A percentile compares a stretch with the other conserved stretches of the same genome.
Evolutionary conservation across 352 stramenopile species (phyloP).

Genomic region (Globisporangium radiosum): DNA sequence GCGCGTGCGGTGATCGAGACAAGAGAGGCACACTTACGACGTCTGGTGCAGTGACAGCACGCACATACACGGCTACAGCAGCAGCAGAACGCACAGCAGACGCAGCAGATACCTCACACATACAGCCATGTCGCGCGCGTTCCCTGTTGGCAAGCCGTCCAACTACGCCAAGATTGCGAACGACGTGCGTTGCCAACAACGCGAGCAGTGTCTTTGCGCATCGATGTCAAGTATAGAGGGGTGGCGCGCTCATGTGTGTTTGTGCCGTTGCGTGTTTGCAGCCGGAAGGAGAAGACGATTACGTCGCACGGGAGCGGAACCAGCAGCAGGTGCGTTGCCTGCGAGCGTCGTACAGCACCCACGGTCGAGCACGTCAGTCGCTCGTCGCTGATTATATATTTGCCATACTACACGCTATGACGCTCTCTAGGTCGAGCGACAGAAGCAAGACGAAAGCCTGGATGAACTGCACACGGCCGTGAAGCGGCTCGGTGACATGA

Average conservation of each 20-base stretch:
- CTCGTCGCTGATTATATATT: too few relatives aligned
- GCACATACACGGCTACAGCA: neutral
- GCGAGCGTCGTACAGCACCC: too few relatives aligned
- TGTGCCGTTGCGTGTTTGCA: constrained; percentile 11
- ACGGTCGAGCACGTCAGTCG: neutral
- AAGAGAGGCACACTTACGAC: too few relatives aligned
- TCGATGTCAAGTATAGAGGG: neutral
- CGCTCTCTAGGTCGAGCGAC: constrained; percentile 36
- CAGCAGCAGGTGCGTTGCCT: constrained; percentile 34
- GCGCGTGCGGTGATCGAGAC: too few relatives aligned
- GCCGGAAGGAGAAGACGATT: constrained; percentile 59
- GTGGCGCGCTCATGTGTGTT: neutral
- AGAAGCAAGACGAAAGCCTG: constrained; percentile 81
- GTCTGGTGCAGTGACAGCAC: too few relatives aligned
- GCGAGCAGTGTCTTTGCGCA: neutral
- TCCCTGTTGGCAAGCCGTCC: constrained; percentile 49
- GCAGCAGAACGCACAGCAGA: neutral
- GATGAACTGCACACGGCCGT: constrained; percentile 73
- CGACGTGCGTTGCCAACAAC: constrained; percentile 25
- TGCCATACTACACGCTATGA: neutral
- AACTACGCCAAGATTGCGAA: constrained; percentile 71
- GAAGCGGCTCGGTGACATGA: constrained; percentile 80
- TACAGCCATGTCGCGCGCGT: constrained; percentile 42
- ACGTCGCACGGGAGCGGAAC: constrained; percentile 33
- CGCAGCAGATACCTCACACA: constrained; percentile 1